Evolutionary conservation across 1,284 basidiomycete species (phyloP).

Genomic region (Pseudozyma pruni): DNA sequence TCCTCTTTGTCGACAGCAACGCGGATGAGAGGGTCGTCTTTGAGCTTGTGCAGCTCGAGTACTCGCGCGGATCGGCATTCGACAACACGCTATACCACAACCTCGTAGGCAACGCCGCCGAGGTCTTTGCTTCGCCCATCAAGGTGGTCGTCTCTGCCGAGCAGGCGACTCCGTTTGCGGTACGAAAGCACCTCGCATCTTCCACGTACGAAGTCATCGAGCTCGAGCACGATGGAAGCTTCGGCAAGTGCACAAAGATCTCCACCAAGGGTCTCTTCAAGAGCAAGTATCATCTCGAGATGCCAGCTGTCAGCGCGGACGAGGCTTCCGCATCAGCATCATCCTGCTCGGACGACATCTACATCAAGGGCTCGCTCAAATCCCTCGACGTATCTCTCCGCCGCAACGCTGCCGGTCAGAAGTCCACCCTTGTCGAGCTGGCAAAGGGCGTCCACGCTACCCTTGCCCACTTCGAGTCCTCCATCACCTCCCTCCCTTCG

Average conservation of each 20-base stretch:
- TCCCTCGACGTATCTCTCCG: conserved; percentile 28
- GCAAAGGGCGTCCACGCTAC: conserved; percentile 41
- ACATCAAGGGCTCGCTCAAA: conserved; percentile 47
- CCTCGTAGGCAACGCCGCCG: conserved; percentile 15
- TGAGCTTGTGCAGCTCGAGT: conserved; percentile 35
- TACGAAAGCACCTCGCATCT: conserved; percentile 46
- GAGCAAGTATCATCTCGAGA: conserved; percentile 43
- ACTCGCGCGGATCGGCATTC: conserved; percentile 9
- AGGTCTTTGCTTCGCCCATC: conserved; percentile 28
- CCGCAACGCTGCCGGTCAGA: conserved; percentile 29
- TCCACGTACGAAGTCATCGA: conserved; percentile 44
- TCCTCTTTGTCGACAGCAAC: conserved; percentile 27
- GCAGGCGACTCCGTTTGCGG: conserved; percentile 20
- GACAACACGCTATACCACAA: conserved; percentile 35
- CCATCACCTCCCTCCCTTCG: conserved; percentile 14
- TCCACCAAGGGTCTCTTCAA: conserved; percentile 45
- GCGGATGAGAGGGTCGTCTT: conserved; percentile 28
- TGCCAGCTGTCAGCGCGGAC: not conserved
- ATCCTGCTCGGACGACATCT: conserved; percentile 20
- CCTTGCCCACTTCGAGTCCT: conserved; percentile 36
- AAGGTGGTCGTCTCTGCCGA: conserved; percentile 31
- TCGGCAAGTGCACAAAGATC: conserved; percentile 44
- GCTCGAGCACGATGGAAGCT: conserved; percentile 23
- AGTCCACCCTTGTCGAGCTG: conserved; percentile 35
- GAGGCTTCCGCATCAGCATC: not conserved